Base-by-base conservation (phyloP, 2,329 filamentous ascomycete species). In the Ascochyta pisi region DNA sequence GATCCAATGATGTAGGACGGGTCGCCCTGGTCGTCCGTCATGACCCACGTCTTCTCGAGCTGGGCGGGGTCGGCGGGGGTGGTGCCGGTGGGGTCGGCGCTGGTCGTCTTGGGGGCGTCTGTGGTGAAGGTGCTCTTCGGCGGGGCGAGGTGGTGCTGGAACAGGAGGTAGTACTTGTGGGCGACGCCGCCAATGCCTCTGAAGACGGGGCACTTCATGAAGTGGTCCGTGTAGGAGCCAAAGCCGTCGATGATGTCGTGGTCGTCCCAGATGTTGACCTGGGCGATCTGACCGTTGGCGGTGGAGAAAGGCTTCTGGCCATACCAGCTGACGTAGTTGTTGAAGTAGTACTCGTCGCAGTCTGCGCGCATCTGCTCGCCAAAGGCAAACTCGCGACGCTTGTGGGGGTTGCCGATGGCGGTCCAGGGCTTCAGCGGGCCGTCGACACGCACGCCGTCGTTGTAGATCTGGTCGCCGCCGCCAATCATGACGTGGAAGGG, bases 111-210 rank as follows among this genome's bases (percentile, higher is more conserved):
- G 0, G 84, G 82, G 3, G 83, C 80, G 82, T 90, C 89, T 1
- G 91, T 91, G 3, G 92, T 96, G 73, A 89, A 97, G 1, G 93
- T 96, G 27, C 90, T 93, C 60, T 84, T 81, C 0, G 94, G 92
- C 1, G 94, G 94, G 12, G 93, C 86, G 45, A 96, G 79, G 69
- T 97, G 94, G 66, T 93, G 83, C 66, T 88, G 86, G 77, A 89
- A 88, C 13, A 89, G 79, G 60, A 86, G 79, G 70, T 88, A 88
- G 75, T 88, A 86, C 65, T 85, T 86, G 62, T 75, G 72, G 16
- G 81, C 81, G 23, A 83, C 78, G 50, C 85, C 85, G 24, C 86
- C 86, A 65, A 89, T 87, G 19, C 86, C 86, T 26, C 85, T 80
- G 74, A 89, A 89, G 7, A 88, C 85, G 13, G 84, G 74, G 60